Evolutionary conservation across 345 rosid genomes (phyloP), one percentile per base, ranked within the genome.

Genomic region (Cardamine chenopodiifolia): DNA sequence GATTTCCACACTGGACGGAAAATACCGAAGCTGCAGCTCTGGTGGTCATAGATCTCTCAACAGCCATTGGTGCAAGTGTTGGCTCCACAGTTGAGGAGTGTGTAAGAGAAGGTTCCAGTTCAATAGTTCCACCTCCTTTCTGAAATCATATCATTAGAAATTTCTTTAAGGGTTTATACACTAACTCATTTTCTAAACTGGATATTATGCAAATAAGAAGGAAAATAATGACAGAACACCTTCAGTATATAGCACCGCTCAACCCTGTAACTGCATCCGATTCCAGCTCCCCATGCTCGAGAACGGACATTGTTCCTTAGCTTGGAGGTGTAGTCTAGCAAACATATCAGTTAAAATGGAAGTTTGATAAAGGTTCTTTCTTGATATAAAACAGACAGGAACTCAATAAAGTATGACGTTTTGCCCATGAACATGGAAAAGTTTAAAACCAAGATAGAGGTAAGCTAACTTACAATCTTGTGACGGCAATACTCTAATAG

Each of bases 281-380:
- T 96, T 79, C 97, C 99, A 72, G 97, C 97, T 78, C 99, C 99
- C 99, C 99, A 96, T 12, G 99, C 96, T 76, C 99, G 95, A 74
- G 99, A 96, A 18, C 98, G 97, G 56, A 96, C 97, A 83, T 92
- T 92, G 84, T 96, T 96, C 80, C 99, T 88, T 76, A 92, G 88
- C 84, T 88, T 91, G 45, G 99, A 90, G 34, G 90, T 83, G 77
- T 96, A 96, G 81, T 93, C 99, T 92, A 61, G 56, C 15, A 70
- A 22, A 80, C 35, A 55, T 64, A 47, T 28, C 23, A 7, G n/a
- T 65, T 20, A 3, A 26, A 29, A 20, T 10, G 40, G 53, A 47
- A 34, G 19, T 22, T 37, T 13, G 61, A 19, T 71, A 28, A 20
- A 62, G 19, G 40, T 44, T 32, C 8, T 62, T 22, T 39, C 56